Conservation (phyloP, 163 green algal species). For the Scenedesmus sp. region DNA sequence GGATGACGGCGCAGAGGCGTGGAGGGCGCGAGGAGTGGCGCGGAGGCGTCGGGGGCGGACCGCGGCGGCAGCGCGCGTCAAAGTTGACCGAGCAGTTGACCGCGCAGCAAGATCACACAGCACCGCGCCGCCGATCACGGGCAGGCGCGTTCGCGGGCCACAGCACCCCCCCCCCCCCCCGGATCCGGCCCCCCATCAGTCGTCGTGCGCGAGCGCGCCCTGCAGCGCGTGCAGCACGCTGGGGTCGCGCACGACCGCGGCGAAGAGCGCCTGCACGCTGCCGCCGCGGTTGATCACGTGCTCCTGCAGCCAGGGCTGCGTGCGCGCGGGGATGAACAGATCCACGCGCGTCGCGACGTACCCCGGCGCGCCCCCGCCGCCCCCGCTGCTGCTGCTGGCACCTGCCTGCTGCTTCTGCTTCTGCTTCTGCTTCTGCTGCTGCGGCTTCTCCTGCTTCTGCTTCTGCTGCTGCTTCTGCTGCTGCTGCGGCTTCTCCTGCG, state of each 20-base stretch:
- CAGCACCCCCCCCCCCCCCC: too few species aligned
- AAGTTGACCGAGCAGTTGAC: background rate
- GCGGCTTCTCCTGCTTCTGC: background rate
- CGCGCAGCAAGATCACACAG: background rate
- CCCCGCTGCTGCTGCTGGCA: background rate
- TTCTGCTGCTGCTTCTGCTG: conserved; percentile 17
- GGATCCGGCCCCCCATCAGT: background rate
- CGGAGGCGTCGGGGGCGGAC: too few species aligned
- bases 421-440: background rate
- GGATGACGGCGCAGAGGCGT: too few species aligned
- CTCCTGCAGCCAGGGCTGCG: conserved; percentile 53
- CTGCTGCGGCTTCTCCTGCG: conserved; percentile 7
- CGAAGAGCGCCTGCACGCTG: conserved; percentile 35
- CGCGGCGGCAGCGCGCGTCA: too few species aligned
- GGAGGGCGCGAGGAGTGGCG: too few species aligned
- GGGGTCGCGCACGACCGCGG: conserved; percentile 40
- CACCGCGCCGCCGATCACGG: too few species aligned
- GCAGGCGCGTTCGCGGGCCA: too few species aligned
- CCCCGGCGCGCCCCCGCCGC: background rate
- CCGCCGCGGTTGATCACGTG: conserved; percentile 41
- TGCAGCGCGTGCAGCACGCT: conserved; percentile 21
- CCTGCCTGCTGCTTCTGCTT: background rate
- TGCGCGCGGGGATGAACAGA: conserved; percentile 53
- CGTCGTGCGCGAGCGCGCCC: background rate
- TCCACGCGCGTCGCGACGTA: conserved; percentile 52